These are phyloP conservation scores for Przewalskia tangutica DNA, from an alignment of 257 asterid genomes.

Conservation along the genomic window DNA sequence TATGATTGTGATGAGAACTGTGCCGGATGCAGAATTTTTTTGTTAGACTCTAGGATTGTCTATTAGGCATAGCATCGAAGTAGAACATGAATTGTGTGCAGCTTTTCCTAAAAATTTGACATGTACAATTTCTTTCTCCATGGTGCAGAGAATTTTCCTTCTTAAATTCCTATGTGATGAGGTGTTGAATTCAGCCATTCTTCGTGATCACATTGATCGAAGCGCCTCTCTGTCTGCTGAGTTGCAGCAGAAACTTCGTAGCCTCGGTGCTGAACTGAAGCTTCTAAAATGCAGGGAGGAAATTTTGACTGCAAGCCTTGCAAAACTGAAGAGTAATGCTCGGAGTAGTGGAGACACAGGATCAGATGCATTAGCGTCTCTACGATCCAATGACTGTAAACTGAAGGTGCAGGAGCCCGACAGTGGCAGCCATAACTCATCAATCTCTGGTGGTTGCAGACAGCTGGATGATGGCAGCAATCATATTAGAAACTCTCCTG, in stretches of 20 bases:
- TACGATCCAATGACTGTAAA: slow-evolving; percentile 25
- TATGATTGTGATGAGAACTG: neutral
- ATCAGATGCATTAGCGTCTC: slow-evolving; percentile 41
- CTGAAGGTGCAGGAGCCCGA: slow-evolving; percentile 32
- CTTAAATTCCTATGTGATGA: slow-evolving; percentile 85
- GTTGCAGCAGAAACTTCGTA: slow-evolving; percentile 65
- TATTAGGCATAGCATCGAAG: neutral
- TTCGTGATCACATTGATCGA: slow-evolving; percentile 73
- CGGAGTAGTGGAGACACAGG: slow-evolving; percentile 36
- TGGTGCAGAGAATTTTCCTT: slow-evolving; percentile 73
- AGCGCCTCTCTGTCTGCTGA: slow-evolving; percentile 53
- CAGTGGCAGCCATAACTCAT: slow-evolving; percentile 20
- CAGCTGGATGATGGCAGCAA: slow-evolving; percentile 17
- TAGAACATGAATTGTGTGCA: slow-evolving; percentile 5
- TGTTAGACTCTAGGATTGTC: neutral
- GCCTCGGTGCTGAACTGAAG: slow-evolving; percentile 52
- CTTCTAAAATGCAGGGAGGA: slow-evolving; percentile 59
- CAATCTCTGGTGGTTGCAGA: slow-evolving; percentile 13
- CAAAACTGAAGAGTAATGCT: slow-evolving; percentile 36
- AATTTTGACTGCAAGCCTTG: slow-evolving; percentile 26
- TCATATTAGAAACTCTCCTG: slow-evolving; percentile 13
- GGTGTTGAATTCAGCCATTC: slow-evolving; percentile 49
- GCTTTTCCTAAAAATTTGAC: slow-evolving; percentile 2
- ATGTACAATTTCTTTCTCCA: slow-evolving; percentile 7
- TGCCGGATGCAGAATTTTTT: neutral